Evolutionary conservation across 2,329 filamentous ascomycete species (phyloP), one percentile per base, ranked within the genome.

Genomic region (Fusarium sp.): DNA sequence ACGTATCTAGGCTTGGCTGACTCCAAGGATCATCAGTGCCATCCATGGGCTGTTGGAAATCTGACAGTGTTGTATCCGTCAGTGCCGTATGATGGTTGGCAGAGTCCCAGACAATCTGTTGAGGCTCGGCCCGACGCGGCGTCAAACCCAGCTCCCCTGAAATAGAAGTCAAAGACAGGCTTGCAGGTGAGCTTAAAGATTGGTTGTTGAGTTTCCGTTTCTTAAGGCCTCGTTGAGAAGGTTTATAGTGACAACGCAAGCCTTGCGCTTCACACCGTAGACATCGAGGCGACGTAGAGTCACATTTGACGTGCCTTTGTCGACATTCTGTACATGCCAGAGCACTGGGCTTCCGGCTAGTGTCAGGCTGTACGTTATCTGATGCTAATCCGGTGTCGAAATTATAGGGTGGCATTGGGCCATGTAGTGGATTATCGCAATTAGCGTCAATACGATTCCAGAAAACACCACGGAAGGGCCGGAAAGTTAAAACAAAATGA

Each of bases 71-170:
- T 15, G 43, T 6, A 11, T n/a, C 15, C 3, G 33, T 10, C 5
- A 40, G 17, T 3, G 17, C 22, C 13, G 13, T 24, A 5, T 59
- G 46, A 19, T 47, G 43, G 22, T 49, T 17, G 14, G 24, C 21
- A 4, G 60, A 59, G 42, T 63, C 55, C 60, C 60, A 63, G 8
- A 59, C 38, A 24, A 63, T 63, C 19, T 63, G 54, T 24, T 55
- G 36, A 2, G 55, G 60, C 15, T 49, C 60, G 24, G 34, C 19
- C 7, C 42, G 53, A 24, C 54, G 11, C 34, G 3, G 21, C 5
- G 15, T 15, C 34, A 36, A 36, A 7, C 14, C 9, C 7, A 36
- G 17, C 14, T 36, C 34, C 15, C 34, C 17, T 8, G 5, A 17
- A 36, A 2, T 7, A 8, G 34, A 36, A 17, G 34, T 36, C 17